Percentiles rank a stretch among this genome's conserved stretches.
Conservation (phyloP, 2,329 filamentous ascomycete genomes). For the Fusarium humuli region DNA sequence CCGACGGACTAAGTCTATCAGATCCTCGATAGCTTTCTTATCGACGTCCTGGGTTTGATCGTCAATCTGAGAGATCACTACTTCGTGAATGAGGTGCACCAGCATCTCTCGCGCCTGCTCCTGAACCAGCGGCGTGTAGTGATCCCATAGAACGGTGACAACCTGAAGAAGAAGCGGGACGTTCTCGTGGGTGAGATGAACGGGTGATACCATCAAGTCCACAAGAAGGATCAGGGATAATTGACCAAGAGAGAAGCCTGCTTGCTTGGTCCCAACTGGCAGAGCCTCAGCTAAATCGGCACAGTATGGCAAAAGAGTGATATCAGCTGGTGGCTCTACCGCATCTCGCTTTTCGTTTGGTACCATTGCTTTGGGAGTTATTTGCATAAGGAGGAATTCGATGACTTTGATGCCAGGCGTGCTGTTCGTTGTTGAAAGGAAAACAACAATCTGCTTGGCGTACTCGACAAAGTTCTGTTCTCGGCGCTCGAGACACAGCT, state of each 20-base stretch:
- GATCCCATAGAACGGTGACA: conserved; percentile 94
- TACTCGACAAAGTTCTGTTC: conserved; percentile 99
- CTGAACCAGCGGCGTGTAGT: conserved; percentile 93
- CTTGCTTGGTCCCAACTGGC: conserved; percentile 89
- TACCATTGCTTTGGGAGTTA: conserved; percentile 97
- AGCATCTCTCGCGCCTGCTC: conserved; percentile 98
- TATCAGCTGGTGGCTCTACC: conserved; percentile 77
- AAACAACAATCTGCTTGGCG: conserved; percentile 97
- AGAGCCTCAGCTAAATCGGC: conserved; percentile 84
- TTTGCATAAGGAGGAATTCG: conserved; percentile 91
- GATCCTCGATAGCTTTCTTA: conserved; percentile 83
- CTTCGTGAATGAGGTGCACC: conserved; percentile 94
- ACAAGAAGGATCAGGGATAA: conserved; percentile 93
- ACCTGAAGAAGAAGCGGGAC: conserved; percentile 90
- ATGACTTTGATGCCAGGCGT: conserved; percentile 88
- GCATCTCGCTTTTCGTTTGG: conserved; percentile 83
- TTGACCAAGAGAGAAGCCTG: conserved; percentile 91
- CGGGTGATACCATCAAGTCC: conserved; percentile 93
- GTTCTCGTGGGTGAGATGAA: conserved; percentile 81
- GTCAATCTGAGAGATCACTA: conserved; percentile 85
- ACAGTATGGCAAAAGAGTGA: conserved; percentile 83
- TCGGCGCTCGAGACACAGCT: conserved; percentile 88
- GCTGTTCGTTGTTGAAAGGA: conserved; percentile 82
- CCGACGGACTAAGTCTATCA: conserved; percentile 87
- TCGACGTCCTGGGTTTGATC: conserved; percentile 70